Evolutionary conservation across 495 filamentous ascomycete species (phyloP).

Genomic region (Penicillium salamii): DNA sequence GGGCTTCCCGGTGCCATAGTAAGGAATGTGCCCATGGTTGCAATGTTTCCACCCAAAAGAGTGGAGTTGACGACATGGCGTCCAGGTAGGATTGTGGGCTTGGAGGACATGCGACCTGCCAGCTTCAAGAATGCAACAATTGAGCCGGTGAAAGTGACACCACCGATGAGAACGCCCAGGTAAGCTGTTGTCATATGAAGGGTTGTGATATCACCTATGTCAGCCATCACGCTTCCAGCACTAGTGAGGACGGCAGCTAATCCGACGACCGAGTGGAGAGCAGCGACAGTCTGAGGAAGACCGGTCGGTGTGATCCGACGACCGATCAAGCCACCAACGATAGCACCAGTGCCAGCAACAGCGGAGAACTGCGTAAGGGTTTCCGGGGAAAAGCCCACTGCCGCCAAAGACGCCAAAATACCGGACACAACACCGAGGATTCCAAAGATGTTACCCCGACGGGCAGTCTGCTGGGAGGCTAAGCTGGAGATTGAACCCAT

Average conservation of each 20-base stretch:
- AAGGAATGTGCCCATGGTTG: slow-evolving; percentile 75
- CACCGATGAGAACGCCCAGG: slow-evolving; percentile 73
- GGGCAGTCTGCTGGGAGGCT: slow-evolving; percentile 71
- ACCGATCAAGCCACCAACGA: slow-evolving; percentile 67
- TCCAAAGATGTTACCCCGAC: slow-evolving; percentile 76
- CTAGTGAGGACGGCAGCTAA: slow-evolving; percentile 78
- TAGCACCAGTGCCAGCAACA: slow-evolving; percentile 65
- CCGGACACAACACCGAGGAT: slow-evolving; percentile 76
- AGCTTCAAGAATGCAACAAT: slow-evolving; percentile 81
- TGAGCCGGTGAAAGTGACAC: slow-evolving; percentile 80
- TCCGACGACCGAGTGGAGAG: slow-evolving; percentile 78
- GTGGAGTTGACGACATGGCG: slow-evolving; percentile 68
- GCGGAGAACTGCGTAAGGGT: slow-evolving; percentile 68
- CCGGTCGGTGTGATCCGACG: slow-evolving; percentile 78
- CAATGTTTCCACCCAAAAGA: slow-evolving; percentile 67
- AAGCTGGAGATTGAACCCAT: slow-evolving; percentile 70
- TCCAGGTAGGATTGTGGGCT: slow-evolving; percentile 63
- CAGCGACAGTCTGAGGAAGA: slow-evolving; percentile 78
- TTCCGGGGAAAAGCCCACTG: slow-evolving; percentile 72
- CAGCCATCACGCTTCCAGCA: slow-evolving; percentile 74
- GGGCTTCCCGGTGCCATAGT: slow-evolving; percentile 72
- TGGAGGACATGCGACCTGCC: slow-evolving; percentile 71
- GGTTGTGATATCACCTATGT: slow-evolving; percentile 61
- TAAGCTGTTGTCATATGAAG: slow-evolving; percentile 78
- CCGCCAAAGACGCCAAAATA: slow-evolving; percentile 71